Percentiles rank a stretch among this genome's conserved stretches.
These are phyloP conservation scores for Xylaria acuta DNA, from an alignment of 495 filamentous ascomycete species.

Conservation along the genomic window DNA sequence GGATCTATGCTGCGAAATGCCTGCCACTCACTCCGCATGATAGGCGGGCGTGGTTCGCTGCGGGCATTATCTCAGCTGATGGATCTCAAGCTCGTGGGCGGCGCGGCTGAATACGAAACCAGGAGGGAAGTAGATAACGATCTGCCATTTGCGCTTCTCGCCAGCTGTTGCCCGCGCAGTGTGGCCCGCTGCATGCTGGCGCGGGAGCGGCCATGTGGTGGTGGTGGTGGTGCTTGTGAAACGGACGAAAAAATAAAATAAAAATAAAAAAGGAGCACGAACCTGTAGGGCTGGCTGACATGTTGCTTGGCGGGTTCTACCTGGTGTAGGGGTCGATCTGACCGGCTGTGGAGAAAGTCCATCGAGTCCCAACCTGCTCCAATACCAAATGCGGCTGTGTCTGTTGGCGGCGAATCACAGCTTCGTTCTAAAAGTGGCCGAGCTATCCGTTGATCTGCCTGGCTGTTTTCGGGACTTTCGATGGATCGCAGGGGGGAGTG, in stretches of 20 bases:
- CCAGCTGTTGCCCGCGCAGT: constrained; percentile 20
- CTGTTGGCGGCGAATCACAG: not conserved
- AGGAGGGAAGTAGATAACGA: constrained; percentile 9
- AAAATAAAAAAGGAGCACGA: not conserved
- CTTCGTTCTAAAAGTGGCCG: not conserved
- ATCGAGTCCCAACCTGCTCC: constrained; percentile 4
- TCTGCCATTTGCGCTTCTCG: not conserved
- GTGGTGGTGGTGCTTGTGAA: constrained; percentile 2
- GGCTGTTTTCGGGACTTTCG: constrained; percentile 9
- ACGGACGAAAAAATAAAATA: not conserved
- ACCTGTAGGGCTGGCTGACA: constrained; percentile 21
- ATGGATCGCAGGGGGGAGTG: constrained; percentile 1
- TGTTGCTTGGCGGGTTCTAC: not conserved
- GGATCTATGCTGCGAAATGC: constrained; percentile 13
- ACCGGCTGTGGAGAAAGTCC: constrained; percentile 23
- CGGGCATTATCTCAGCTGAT: constrained; percentile 23
- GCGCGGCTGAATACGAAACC: constrained; percentile 25
- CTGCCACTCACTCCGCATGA: not conserved
- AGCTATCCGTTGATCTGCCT: constrained; percentile 16
- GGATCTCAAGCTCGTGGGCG: not conserved
- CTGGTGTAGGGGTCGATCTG: constrained; percentile 12
- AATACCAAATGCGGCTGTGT: constrained; percentile 12
- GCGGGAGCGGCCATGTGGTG: constrained; percentile 3
- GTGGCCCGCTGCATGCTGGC: not conserved
- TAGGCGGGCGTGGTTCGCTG: not conserved